Conservation (phyloP, 768 basidiomycete genomes). For the Mycena metata region DNA sequence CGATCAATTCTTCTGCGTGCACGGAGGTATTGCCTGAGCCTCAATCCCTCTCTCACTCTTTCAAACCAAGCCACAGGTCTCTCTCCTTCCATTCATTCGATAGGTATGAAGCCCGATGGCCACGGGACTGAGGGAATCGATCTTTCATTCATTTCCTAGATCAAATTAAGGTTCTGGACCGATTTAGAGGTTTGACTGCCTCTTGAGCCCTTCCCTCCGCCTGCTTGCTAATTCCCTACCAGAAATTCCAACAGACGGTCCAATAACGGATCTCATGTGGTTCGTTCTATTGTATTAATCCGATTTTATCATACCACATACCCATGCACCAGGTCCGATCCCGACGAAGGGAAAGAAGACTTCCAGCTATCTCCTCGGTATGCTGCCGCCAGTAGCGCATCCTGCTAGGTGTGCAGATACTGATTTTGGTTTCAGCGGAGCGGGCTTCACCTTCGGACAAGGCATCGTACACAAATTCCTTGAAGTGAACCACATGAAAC, state of each 20-base stretch:
- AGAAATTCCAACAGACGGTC: conserved; percentile 98
- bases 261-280: conserved; percentile 99
- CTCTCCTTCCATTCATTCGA: conserved; percentile 78
- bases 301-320: background rate
- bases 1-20: conserved; percentile 98
- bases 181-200: conserved; percentile 56
- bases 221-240: background rate
- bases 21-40: conserved; percentile 76
- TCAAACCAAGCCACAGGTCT: conserved; percentile 67
- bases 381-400: conserved; percentile 43
- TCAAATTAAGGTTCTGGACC: conserved; percentile 9
- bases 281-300: background rate
- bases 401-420: conserved; percentile 11
- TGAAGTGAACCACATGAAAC: conserved; percentile 94
- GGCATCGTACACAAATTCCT: conserved; percentile 98
- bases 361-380: conserved; percentile 98
- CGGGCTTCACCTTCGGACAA: conserved; percentile 97
- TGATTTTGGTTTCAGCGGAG: conserved; percentile 72
- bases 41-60: conserved; percentile 31
- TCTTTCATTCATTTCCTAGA: background rate
- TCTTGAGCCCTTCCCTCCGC: background rate
- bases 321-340: conserved; percentile 74
- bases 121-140: no score
- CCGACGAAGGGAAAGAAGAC: conserved; percentile 98
- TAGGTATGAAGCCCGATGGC: background rate